A percentile compares a stretch with the other conserved stretches of the same genome.
Conservation (phyloP, 208 protist species). For the Acanthamoeba divionensis region DNA sequence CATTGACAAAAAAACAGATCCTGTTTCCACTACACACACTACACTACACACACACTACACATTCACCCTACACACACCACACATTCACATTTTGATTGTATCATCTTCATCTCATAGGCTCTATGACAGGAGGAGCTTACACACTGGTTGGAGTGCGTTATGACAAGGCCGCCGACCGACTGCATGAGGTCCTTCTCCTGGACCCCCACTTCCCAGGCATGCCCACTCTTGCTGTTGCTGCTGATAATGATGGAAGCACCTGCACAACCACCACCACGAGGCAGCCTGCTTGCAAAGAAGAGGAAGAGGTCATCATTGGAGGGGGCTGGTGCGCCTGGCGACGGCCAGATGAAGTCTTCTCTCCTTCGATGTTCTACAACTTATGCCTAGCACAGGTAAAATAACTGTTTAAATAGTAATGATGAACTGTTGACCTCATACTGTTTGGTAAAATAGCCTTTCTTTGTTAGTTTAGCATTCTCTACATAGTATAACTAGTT, state of each 20-base stretch:
- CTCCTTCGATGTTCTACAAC: conserved; percentile 33
- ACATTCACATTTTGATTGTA: neutral
- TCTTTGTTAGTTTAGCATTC: no score
- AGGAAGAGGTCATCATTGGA: neutral
- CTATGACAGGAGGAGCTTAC: neutral
- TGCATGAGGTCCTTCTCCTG: neutral
- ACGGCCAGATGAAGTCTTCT: neutral
- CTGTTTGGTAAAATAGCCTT: no score
- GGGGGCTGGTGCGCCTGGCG: neutral
- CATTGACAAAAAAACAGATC: no score
- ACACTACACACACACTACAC: neutral
- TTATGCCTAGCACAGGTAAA: neutral
- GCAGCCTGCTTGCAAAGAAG: neutral
- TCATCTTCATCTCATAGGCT: neutral
- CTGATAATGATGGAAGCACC: neutral
- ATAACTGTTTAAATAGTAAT: no score
- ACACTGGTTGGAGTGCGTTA: neutral
- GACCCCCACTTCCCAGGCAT: neutral
- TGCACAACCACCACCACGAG: neutral
- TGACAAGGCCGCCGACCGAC: neutral
- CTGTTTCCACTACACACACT: no score
- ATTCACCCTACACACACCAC: neutral
- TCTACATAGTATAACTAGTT: no score
- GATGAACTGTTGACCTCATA: no score
- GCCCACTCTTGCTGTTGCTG: neutral